Conservation (phyloP, 2,329 filamentous ascomycete species). For the Diaporthe nobilis region DNA sequence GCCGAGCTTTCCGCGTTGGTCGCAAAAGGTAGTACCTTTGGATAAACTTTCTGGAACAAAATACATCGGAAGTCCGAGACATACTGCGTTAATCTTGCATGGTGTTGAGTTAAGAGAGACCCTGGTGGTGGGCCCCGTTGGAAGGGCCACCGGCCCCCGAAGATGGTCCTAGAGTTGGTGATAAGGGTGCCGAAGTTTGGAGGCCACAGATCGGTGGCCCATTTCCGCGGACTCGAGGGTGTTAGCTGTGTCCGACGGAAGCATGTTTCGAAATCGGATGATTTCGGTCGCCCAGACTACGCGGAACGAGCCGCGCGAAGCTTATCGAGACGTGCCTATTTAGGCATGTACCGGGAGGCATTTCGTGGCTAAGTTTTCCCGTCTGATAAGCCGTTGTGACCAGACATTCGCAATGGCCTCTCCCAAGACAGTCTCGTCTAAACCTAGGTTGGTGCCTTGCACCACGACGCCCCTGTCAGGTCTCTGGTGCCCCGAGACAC, state of each 20-base stretch:
- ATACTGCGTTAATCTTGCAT: neutral
- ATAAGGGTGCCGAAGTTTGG: neutral
- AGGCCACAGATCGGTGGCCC: conserved; percentile 15
- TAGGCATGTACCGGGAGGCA: neutral
- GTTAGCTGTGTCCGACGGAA: neutral
- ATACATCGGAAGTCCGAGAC: too few species aligned
- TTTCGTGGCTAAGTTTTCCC: neutral
- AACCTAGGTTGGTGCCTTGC: conserved; percentile 6
- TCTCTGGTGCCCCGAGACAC: conserved; percentile 6
- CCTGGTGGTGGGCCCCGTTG: neutral
- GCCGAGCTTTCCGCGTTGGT: neutral
- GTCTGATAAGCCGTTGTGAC: neutral
- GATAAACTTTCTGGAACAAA: neutral
- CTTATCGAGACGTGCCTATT: conserved; percentile 6
- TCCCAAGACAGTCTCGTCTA: neutral
- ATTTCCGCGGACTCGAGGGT: neutral
- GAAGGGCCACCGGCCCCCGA: conserved; percentile 12
- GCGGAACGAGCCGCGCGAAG: conserved; percentile 12
- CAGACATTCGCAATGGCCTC: neutral
- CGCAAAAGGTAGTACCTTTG: too few species aligned
- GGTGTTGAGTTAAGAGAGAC: neutral
- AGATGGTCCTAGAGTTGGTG: conserved; percentile 3
- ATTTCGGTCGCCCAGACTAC: neutral
- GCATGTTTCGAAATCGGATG: neutral
- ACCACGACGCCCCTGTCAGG: conserved; percentile 1